Base-by-base conservation (phyloP, 1,139 yeast genomes). In the Nakaseomyces uthaithaninus region DNA sequence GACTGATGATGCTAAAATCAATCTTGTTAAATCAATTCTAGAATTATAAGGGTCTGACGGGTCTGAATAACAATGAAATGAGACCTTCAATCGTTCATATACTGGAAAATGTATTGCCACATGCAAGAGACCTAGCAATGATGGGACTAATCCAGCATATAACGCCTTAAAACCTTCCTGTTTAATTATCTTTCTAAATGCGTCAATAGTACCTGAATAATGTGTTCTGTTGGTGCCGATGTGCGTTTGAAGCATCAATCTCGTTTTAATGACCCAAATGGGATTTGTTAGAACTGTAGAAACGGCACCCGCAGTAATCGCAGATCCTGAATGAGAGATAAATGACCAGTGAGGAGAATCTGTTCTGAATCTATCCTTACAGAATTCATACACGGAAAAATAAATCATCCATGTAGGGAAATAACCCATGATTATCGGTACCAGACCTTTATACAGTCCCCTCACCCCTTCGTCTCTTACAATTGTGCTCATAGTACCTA, bases 371-470 rank as follows among this genome's bases (percentile, higher is more conserved):
- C 69, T 59, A 36, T 60, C 56, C 57, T 87, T 87, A 23, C 89
- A 79, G 45, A 74, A 68, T 56, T 89, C 97, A 61, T 91, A 91
- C 27, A 87, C 83, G 10, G 91, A 74, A 64, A 91, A 93, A 61
- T 93, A 91, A 36, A 91, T 85, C 65, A 89, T 87, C 98, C 98
- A 91, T 0, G 97, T 87, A 4, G 99, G 98, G 50, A 93, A 75
- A 62, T 91, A 91, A 0, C 99, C 99, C 40, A 91, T 65, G 1
- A 93, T 74, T 27, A 91, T 86, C 9, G 99, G 97, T 1, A 81
- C 83, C 15, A 93, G 65, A 3, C 99, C 99, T 47, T 95, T 68
- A 60, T 93, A 93, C 16, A 91, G 68, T 0, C 98, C 97, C 33
- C 75, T 63, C 1, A 77, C 53, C 2, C 96, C 95, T 63, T 89